A percentile compares a stretch with the other conserved stretches of the same genome.
These are phyloP conservation scores for Talaromyces piceae DNA, from an alignment of 2,329 filamentous ascomycete genomes.

Conservation along the genomic window DNA sequence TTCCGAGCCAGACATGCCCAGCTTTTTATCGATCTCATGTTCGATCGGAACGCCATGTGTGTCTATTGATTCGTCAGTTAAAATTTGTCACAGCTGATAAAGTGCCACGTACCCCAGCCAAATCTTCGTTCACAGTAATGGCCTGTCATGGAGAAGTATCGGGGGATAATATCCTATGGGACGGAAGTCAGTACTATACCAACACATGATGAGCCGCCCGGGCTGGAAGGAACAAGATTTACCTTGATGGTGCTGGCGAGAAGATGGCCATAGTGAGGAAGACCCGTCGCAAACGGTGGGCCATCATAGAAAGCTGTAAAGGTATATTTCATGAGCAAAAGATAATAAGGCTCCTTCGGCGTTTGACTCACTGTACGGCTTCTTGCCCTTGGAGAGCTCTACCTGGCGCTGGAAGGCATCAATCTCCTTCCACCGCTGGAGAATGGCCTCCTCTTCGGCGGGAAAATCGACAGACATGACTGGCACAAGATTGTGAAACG, in stretches of 20 bases:
- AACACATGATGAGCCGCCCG: neutral
- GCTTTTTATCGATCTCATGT: conserved; percentile 95
- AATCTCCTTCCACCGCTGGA: conserved; percentile 84
- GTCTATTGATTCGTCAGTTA: conserved; percentile 40
- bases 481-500: conserved; percentile 4
- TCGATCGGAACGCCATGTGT: conserved; percentile 92
- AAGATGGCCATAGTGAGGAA: conserved; percentile 66
- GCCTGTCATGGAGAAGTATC: conserved; percentile 97
- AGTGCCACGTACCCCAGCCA: conserved; percentile 55
- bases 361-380: conserved; percentile 52
- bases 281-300: conserved; percentile 66
- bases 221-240: neutral
- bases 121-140: conserved; percentile 87
- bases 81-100: neutral
- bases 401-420: conserved; percentile 84
- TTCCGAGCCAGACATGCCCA: conserved; percentile 79
- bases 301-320: conserved; percentile 78
- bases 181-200: neutral
- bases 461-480: conserved; percentile 86
- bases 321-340: neutral
- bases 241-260: conserved; percentile 85
- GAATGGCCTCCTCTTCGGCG: conserved; percentile 77
- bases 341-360: neutral
- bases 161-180: conserved; percentile 69
- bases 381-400: conserved; percentile 73